Evolutionary conservation across 192 early-diverging fungal species (phyloP).

Genomic region (Physocladia obscura): DNA sequence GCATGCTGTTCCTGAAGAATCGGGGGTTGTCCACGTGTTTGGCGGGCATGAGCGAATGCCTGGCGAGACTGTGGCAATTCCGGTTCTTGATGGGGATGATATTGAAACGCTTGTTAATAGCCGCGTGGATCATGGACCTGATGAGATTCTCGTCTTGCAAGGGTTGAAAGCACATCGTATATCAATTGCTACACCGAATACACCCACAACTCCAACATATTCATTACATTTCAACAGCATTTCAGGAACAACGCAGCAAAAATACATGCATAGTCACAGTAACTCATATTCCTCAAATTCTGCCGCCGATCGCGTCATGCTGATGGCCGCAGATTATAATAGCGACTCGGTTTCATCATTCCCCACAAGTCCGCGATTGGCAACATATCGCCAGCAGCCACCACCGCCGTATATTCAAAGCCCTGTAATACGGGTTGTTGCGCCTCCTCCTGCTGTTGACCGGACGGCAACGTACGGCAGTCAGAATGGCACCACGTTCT

Average conservation of each 20-base stretch:
- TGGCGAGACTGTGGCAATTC: constrained; percentile 4
- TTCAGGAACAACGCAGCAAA: neutral
- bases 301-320: too few species aligned
- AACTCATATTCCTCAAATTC: neutral
- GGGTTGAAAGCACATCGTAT: constrained; percentile 22
- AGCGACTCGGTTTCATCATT: constrained; percentile 16
- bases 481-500: too few species aligned
- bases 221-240: too few species aligned
- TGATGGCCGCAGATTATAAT: neutral
- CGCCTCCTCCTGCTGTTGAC: too few species aligned
- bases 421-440: too few species aligned
- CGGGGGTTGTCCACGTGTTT: constrained; percentile 20
- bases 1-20: constrained; percentile 1
- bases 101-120: constrained; percentile 8
- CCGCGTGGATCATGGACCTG: neutral
- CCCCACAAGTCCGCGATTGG: constrained; percentile 14
- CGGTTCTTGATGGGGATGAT: constrained; percentile 7
- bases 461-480: too few species aligned
- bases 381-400: constrained; percentile 3
- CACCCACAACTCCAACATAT: neutral
- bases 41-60: constrained; percentile 19
- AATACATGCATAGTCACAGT: neutral
- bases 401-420: constrained; percentile 20
- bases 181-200: neutral
- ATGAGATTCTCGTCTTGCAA: constrained; percentile 17